These are phyloP conservation scores for Cryptosporidium canis DNA, from an alignment of 169 alveolate genomes.

Conservation along the genomic window DNA sequence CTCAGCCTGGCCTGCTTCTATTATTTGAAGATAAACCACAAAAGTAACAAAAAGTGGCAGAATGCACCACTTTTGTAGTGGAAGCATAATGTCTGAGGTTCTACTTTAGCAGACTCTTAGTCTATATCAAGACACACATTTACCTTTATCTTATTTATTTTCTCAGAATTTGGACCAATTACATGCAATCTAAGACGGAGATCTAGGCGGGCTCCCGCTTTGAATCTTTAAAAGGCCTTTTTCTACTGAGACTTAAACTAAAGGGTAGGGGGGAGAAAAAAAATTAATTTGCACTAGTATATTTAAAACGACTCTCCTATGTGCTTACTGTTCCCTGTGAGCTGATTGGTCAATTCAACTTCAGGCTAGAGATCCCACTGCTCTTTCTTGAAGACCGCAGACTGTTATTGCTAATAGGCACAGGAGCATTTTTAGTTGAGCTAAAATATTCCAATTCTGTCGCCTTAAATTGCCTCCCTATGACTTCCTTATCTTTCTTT, in stretches of 20 bases:
- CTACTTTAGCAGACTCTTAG: neutral
- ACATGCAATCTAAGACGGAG: slow-evolving; percentile 7
- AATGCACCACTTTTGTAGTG: slow-evolving; percentile 5
- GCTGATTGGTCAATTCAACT: no score
- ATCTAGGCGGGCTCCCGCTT: slow-evolving; percentile 13
- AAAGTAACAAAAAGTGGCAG: slow-evolving; percentile 2
- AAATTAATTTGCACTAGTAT: no score
- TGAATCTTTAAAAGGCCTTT: neutral
- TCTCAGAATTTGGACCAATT: neutral
- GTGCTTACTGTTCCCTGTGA: no score
- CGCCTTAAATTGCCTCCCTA: slow-evolving; percentile 37
- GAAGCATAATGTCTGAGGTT: neutral
- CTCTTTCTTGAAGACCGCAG: neutral
- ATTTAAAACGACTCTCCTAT: no score
- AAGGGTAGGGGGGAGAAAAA: neutral
- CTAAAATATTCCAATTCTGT: slow-evolving; percentile 11
- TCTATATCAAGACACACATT: neutral
- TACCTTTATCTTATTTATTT: neutral
- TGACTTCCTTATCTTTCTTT: neutral
- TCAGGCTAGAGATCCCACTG: neutral
- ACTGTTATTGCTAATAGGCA: neutral
- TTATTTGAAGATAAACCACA: neutral
- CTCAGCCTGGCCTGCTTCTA: slow-evolving; percentile 13
- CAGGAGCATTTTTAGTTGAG: neutral
- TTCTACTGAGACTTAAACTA: neutral